These are phyloP conservation scores for Pleomassaria siparia DNA, from an alignment of 2,329 filamentous ascomycete genomes.

Conservation along the genomic window DNA sequence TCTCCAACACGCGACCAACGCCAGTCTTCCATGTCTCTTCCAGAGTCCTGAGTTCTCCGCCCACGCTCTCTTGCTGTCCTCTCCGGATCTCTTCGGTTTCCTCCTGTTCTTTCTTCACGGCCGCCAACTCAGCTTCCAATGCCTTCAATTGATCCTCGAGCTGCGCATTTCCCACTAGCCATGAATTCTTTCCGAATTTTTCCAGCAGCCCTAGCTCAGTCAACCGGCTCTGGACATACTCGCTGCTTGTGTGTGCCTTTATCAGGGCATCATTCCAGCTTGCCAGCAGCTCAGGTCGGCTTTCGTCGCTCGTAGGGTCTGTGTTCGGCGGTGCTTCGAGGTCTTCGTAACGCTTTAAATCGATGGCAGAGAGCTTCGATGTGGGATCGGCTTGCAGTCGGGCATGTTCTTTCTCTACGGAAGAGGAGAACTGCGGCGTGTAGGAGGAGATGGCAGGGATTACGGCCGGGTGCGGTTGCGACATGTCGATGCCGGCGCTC, in stretches of 20 bases:
- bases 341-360: constrained; percentile 81
- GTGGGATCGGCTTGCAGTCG: constrained; percentile 60
- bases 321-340: constrained; percentile 59
- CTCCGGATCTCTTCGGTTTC: constrained; percentile 70
- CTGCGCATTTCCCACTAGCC: constrained; percentile 82
- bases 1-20: constrained; percentile 79
- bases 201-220: constrained; percentile 74
- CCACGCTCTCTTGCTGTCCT: constrained; percentile 68
- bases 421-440: constrained; percentile 61
- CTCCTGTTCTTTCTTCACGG: constrained; percentile 69
- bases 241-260: constrained; percentile 59
- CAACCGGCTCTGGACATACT: constrained; percentile 59
- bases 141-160: constrained; percentile 70
- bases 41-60: constrained; percentile 70
- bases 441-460: constrained; percentile 49
- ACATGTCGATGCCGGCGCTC: constrained; percentile 45
- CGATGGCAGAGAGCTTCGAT: constrained; percentile 62
- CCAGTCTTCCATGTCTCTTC: constrained; percentile 80
- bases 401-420: constrained; percentile 68
- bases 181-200: constrained; percentile 82
- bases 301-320: constrained; percentile 38
- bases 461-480: constrained; percentile 60
- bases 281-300: constrained; percentile 40
- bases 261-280: constrained; percentile 56
- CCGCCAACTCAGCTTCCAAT: constrained; percentile 75